These are phyloP conservation scores for Aurantiochytrium sp. DNA, from an alignment of 108 stramenopile genomes.

Conservation along the genomic window DNA sequence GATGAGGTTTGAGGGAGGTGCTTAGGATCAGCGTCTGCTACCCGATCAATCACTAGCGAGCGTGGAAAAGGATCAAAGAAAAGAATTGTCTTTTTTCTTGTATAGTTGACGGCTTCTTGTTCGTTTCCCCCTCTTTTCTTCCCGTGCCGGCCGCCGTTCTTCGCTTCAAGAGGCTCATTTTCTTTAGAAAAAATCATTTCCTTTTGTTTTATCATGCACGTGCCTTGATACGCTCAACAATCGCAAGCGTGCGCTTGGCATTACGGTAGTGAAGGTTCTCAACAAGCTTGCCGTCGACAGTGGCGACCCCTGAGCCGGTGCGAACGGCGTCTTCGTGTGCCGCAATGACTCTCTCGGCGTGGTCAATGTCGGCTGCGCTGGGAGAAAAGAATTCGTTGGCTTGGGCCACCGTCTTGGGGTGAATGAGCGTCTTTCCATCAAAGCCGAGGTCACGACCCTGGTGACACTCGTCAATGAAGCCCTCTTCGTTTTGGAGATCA, in stretches of 20 bases:
- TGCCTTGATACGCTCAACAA: not conserved
- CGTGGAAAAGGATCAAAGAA: too few species aligned
- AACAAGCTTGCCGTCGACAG: conserved; percentile 9
- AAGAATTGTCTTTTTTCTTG: too few species aligned
- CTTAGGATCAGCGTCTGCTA: too few species aligned
- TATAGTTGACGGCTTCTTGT: too few species aligned
- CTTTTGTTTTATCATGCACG: not conserved
- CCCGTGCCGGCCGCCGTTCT: too few species aligned
- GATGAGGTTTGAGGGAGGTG: too few species aligned
- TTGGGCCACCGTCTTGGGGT: not conserved
- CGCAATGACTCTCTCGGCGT: not conserved
- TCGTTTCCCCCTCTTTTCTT: too few species aligned
- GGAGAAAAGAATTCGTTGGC: conserved; percentile 19
- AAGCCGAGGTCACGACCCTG: conserved; percentile 25
- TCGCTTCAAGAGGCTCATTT: too few species aligned
- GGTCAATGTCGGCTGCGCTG: not conserved
- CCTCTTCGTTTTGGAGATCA: not conserved
- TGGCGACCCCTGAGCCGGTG: not conserved
- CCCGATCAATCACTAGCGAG: too few species aligned
- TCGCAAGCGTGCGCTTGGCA: not conserved
- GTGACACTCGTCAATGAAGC: not conserved
- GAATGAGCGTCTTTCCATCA: conserved; percentile 31
- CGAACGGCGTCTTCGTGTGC: not conserved
- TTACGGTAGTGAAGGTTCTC: not conserved
- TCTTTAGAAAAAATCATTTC: too few species aligned